A percentile compares a stretch with the other conserved stretches of the same genome.
These are phyloP conservation scores for Breviolum minutum DNA, from an alignment of 73 alveolate species.

Conservation along the genomic window DNA sequence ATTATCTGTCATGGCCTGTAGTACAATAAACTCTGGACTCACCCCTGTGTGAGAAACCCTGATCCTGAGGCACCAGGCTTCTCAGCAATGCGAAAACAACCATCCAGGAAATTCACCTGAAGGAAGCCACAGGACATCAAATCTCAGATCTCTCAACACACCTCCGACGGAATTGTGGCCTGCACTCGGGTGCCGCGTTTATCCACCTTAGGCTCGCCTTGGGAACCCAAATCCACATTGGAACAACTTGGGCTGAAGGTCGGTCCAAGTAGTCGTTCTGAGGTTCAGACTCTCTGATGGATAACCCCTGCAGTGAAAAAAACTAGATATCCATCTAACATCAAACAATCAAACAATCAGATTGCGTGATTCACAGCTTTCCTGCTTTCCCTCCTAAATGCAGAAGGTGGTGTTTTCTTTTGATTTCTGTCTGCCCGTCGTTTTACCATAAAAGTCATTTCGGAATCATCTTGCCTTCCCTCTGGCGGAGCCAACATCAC, in stretches of 20 bases:
- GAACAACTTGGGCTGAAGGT: neutral
- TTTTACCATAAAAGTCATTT: no score
- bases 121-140: neutral
- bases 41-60: no score
- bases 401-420: no score
- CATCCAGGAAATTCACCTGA: constrained; percentile 72
- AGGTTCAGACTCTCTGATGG: constrained; percentile 24
- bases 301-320: constrained; percentile 9
- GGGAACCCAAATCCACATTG: neutral
- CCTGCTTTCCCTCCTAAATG: no score
- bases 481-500: constrained; percentile 52
- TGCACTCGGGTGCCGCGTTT: constrained; percentile 76
- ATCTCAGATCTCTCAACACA: neutral
- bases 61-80: neutral
- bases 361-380: no score
- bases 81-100: constrained; percentile 61
- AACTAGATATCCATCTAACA: neutral
- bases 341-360: no score
- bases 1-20: no score
- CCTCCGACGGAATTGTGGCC: neutral
- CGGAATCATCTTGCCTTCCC: neutral
- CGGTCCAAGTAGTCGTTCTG: neutral
- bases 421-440: no score
- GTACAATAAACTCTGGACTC: no score
- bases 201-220: neutral